phyloP scores from a whole-genome alignment of 257 asterid genomes.

The Primulina huaijiensis region DNA sequence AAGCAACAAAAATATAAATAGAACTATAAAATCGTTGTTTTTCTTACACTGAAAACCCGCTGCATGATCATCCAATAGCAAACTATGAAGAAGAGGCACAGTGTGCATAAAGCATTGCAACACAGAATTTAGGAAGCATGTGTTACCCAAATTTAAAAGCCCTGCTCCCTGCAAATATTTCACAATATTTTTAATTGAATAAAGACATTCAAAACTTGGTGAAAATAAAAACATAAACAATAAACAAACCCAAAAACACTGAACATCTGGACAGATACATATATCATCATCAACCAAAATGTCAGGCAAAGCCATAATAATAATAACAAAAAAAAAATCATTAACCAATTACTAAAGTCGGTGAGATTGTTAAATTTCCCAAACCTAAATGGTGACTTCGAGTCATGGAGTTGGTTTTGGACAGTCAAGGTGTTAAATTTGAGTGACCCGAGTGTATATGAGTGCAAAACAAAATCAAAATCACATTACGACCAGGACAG shows the following conservation, averaged over 20 bases:
- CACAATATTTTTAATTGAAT: neutral
- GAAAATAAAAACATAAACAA: neutral
- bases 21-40: neutral
- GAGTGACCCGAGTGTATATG: neutral
- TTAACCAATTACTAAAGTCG: neutral
- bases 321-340: neutral
- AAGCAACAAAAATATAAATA: neutral
- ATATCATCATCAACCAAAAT: neutral
- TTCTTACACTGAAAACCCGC: conserved; percentile 45
- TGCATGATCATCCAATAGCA: conserved; percentile 34
- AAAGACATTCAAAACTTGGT: neutral
- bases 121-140: conserved; percentile 82
- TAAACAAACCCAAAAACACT: neutral
- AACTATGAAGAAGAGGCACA: conserved; percentile 65
- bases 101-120: conserved; percentile 85
- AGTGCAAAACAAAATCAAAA: neutral
- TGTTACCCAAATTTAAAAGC: conserved; percentile 76
- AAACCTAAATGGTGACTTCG: neutral
- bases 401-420: neutral
- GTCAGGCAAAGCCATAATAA: neutral
- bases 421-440: neutral
- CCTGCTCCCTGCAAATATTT: conserved; percentile 72
- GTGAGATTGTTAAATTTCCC: neutral
- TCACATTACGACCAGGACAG: neutral
- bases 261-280: neutral